These are phyloP conservation scores for Podila clonocystis DNA, from an alignment of 192 early-diverging fungal genomes.

Conservation along the genomic window DNA sequence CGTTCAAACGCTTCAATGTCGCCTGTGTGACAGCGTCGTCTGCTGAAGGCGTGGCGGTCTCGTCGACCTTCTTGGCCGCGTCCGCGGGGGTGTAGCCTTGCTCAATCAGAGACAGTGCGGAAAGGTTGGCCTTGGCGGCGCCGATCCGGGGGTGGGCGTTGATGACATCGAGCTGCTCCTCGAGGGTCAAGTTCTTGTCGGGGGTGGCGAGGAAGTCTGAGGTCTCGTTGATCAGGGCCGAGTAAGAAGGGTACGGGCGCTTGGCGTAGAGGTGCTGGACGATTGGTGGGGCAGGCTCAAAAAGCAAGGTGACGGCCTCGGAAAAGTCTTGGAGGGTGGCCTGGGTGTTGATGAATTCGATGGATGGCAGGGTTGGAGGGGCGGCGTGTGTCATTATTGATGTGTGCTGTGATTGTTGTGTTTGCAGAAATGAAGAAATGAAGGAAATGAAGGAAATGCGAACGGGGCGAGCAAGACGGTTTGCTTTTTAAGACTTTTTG, in stretches of 20 bases:
- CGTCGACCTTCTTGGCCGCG: slow-evolving; percentile 49
- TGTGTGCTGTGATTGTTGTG: slow-evolving; percentile 16
- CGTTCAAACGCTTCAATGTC: slow-evolving; percentile 66
- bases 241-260: slow-evolving; percentile 79
- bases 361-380: slow-evolving; percentile 64
- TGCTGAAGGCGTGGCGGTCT: slow-evolving; percentile 34
- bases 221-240: slow-evolving; percentile 68
- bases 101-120: slow-evolving; percentile 76
- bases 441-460: not conserved
- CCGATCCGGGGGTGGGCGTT: slow-evolving; percentile 94
- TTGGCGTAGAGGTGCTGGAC: slow-evolving; percentile 70
- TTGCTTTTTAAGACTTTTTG: too few species aligned
- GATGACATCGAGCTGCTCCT: slow-evolving; percentile 81
- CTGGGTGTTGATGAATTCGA: slow-evolving; percentile 71
- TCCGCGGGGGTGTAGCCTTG: slow-evolving; percentile 66
- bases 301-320: slow-evolving; percentile 74
- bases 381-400: slow-evolving; percentile 7
- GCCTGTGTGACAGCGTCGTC: slow-evolving; percentile 63
- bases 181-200: slow-evolving; percentile 57
- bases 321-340: slow-evolving; percentile 61
- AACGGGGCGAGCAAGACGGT: too few species aligned
- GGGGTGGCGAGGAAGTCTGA: slow-evolving; percentile 58
- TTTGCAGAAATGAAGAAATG: slow-evolving; percentile 7
- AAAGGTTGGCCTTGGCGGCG: slow-evolving; percentile 72
- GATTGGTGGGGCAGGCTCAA: slow-evolving; percentile 88